Evolutionary conservation across 164 flowering plant genomes (phyloP).

Genomic region (Aristolochia fimbriata): DNA sequence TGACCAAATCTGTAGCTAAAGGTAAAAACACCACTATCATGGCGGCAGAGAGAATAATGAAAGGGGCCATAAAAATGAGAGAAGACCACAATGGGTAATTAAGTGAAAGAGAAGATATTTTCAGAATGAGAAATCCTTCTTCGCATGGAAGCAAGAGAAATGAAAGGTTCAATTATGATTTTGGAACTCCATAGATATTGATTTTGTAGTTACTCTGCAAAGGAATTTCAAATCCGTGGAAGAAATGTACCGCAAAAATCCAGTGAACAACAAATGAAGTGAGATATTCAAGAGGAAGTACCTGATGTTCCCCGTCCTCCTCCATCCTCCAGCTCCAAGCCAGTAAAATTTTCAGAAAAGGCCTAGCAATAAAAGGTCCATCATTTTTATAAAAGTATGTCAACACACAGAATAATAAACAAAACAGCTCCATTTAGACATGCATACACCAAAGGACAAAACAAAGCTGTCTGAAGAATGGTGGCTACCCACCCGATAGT

Average conservation of each 20-base stretch:
- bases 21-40: too few species aligned
- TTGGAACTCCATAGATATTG: background rate
- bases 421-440: background rate
- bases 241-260: background rate
- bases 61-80: too few species aligned
- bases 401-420: background rate
- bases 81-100: too few species aligned
- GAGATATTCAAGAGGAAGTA: conserved; percentile 15
- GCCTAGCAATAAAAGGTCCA: conserved; percentile 41
- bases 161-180: background rate
- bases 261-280: background rate
- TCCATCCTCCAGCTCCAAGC: conserved; percentile 97
- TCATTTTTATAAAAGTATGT: conserved; percentile 3
- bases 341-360: conserved; percentile 88
- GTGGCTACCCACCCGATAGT: conserved; percentile 76
- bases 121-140: too few species aligned
- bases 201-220: too few species aligned
- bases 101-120: too few species aligned
- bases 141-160: too few species aligned
- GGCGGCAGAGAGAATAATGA: too few species aligned
- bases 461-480: background rate
- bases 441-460: background rate
- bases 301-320: conserved; percentile 99
- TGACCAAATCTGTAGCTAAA: too few species aligned
- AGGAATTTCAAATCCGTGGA: background rate